Evolutionary conservation across 2,329 filamentous ascomycete species (phyloP).

Genomic region (Penicillium brasilianum): DNA sequence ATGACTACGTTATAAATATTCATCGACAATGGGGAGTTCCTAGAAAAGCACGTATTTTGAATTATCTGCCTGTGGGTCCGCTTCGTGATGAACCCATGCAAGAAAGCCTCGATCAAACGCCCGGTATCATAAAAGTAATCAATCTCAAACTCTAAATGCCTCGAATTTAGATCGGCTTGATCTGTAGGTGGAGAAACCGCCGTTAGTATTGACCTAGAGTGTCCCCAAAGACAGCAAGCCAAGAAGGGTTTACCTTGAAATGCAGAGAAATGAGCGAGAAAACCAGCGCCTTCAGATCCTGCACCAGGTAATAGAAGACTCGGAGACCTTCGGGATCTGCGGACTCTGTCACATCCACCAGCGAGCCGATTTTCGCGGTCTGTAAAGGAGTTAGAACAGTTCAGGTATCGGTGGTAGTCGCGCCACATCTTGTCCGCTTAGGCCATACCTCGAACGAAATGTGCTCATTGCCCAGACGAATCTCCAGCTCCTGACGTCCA

Average conservation of each 20-base stretch:
- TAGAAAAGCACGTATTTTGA: constrained; percentile 5
- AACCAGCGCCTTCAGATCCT: constrained; percentile 93
- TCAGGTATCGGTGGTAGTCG: background rate
- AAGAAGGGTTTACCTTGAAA: constrained; percentile 73
- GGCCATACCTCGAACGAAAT: constrained; percentile 90
- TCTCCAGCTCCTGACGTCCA: constrained; percentile 93
- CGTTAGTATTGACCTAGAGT: background rate
- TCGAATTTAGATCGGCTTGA: constrained; percentile 55
- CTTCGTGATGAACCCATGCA: constrained; percentile 18
- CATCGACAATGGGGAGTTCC: background rate
- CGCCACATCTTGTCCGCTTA: background rate
- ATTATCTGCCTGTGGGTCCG: constrained; percentile 16
- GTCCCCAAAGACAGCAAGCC: background rate
- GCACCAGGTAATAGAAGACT: constrained; percentile 98
- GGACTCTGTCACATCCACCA: constrained; percentile 95
- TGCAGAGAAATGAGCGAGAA: constrained; percentile 96
- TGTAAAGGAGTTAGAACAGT: constrained; percentile 44
- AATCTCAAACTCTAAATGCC: constrained; percentile 6
- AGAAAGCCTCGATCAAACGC: constrained; percentile 28
- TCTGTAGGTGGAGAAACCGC: constrained; percentile 43
- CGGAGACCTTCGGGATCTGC: constrained; percentile 93
- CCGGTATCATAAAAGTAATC: constrained; percentile 29
- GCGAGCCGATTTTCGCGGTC: constrained; percentile 97
- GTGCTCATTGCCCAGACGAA: constrained; percentile 89
- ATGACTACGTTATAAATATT: background rate